Conservation (phyloP, 371 early-diverging fungal species). For the Mortierella sp. region DNA sequence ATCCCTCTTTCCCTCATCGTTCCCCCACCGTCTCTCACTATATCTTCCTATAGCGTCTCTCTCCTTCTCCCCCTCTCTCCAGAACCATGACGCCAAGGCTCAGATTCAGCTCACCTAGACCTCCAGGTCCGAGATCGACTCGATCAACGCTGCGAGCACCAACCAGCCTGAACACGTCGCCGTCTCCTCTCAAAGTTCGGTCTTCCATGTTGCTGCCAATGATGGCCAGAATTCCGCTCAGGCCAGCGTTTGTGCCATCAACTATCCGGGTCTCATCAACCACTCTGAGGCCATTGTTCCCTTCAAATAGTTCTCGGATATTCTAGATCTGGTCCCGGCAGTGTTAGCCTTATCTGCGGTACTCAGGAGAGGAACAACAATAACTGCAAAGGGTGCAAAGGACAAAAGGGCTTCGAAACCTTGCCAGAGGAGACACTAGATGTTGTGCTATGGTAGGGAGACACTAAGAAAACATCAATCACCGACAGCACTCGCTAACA, state of each 20-base stretch:
- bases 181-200: constrained; percentile 59
- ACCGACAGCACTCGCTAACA: too few relatives aligned
- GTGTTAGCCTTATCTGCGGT: constrained; percentile 75
- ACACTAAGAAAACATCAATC: constrained; percentile 1
- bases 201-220: constrained; percentile 58
- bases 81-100: constrained; percentile 47
- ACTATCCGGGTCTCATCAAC: constrained; percentile 68
- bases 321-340: constrained; percentile 69
- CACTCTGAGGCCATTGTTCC: constrained; percentile 62
- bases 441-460: neutral
- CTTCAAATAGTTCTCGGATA: constrained; percentile 58
- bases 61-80: constrained; percentile 6
- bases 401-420: neutral
- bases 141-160: constrained; percentile 64
- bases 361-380: constrained; percentile 57
- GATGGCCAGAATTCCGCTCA: constrained; percentile 35
- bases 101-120: constrained; percentile 43
- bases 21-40: constrained; percentile 23
- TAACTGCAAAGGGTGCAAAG: neutral
- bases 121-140: constrained; percentile 56
- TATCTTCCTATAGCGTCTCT: constrained; percentile 14
- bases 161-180: constrained; percentile 71
- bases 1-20: too few relatives aligned
- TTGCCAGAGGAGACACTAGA: neutral
- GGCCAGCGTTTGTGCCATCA: constrained; percentile 74